Percentiles rank a stretch among this genome's conserved stretches.
These are phyloP conservation scores for Exophiala viscosa DNA, from an alignment of 2,329 filamentous ascomycete species.

Conservation along the genomic window DNA sequence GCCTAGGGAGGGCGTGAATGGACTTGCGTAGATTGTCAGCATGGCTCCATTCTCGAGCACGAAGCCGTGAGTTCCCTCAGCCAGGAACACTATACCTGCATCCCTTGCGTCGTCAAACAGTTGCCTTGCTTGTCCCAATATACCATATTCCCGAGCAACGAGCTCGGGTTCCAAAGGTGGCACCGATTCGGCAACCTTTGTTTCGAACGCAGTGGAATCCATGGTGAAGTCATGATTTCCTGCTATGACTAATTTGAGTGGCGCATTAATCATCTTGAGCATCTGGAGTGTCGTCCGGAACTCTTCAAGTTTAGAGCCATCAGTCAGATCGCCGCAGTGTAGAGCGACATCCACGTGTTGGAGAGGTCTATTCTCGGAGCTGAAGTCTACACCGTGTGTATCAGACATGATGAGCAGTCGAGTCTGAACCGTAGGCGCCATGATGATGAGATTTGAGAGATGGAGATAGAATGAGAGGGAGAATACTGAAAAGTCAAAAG, in stretches of 20 bases:
- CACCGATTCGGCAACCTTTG: conserved; percentile 32
- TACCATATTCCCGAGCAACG: conserved; percentile 40
- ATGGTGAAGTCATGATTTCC: conserved; percentile 54
- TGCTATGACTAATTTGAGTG: conserved; percentile 53
- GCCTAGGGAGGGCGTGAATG: conserved; percentile 48
- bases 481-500: no score
- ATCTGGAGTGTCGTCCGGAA: conserved; percentile 41
- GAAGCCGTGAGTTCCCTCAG: conserved; percentile 51
- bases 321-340: conserved; percentile 54
- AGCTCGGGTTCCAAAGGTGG: conserved; percentile 30
- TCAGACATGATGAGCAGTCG: conserved; percentile 45
- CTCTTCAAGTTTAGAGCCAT: conserved; percentile 41
- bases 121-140: conserved; percentile 35
- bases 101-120: conserved; percentile 40
- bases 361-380: conserved; percentile 26
- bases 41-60: conserved; percentile 48
- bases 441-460: not conserved
- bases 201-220: conserved; percentile 38
- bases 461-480: no score
- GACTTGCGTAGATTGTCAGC: conserved; percentile 52
- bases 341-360: conserved; percentile 47
- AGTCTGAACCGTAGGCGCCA: conserved; percentile 34
- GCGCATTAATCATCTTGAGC: conserved; percentile 44
- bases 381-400: conserved; percentile 38
- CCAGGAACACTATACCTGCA: conserved; percentile 47